Evolutionary conservation across 768 basidiomycete genomes (phyloP).

Genomic region (Boletus eberwhitei): DNA sequence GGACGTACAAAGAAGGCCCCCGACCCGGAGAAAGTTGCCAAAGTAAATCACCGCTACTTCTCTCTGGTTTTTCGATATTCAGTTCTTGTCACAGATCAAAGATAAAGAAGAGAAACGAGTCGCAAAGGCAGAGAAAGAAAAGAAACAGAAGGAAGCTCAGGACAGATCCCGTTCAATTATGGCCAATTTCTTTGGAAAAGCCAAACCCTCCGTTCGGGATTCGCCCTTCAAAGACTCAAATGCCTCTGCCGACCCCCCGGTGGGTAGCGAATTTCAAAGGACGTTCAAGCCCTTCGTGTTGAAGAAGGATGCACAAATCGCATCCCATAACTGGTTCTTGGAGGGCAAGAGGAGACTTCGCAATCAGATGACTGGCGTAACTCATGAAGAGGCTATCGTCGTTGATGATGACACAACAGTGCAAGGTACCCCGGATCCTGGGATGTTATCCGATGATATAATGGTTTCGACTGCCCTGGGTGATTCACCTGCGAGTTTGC

Average conservation of each 20-base stretch:
- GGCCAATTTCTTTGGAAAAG: slow-evolving; percentile 74
- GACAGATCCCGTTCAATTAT: slow-evolving; percentile 73
- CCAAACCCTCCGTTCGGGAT: slow-evolving; percentile 35
- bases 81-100: slow-evolving; percentile 49
- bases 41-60: slow-evolving; percentile 16
- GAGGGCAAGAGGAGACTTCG: slow-evolving; percentile 27
- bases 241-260: slow-evolving; percentile 33
- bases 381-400: slow-evolving; percentile 51
- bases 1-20: slow-evolving; percentile 47
- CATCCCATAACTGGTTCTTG: slow-evolving; percentile 70
- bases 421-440: slow-evolving; percentile 6
- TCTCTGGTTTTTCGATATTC: slow-evolving; percentile 1
- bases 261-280: slow-evolving; percentile 63
- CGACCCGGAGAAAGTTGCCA: slow-evolving; percentile 52
- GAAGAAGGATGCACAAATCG: slow-evolving; percentile 71
- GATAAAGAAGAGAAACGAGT: slow-evolving; percentile 65
- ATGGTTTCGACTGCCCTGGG: not conserved
- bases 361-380: slow-evolving; percentile 19
- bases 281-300: slow-evolving; percentile 77
- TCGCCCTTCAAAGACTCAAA: slow-evolving; percentile 24
- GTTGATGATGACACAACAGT: slow-evolving; percentile 44
- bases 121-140: slow-evolving; percentile 68
- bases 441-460: slow-evolving; percentile 1
- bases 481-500: slow-evolving; percentile 10
- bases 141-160: slow-evolving; percentile 65